These are phyloP conservation scores for Penicillium nucicola DNA, from an alignment of 495 filamentous ascomycete species.

Conservation along the genomic window DNA sequence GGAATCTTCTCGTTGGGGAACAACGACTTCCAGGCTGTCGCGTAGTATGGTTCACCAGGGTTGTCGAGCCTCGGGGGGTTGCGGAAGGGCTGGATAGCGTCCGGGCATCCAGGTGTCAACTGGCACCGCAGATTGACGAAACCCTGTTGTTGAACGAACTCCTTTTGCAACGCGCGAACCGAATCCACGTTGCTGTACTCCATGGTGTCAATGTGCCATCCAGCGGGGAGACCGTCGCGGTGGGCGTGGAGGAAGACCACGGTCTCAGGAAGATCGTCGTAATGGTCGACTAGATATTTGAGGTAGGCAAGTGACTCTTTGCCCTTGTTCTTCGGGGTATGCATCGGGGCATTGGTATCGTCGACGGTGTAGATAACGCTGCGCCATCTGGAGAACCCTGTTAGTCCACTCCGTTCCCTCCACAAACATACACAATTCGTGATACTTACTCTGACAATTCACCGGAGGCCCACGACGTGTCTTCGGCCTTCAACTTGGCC, in stretches of 20 bases:
- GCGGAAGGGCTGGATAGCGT: conserved; percentile 40
- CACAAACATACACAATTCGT: neutral
- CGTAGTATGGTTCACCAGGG: conserved; percentile 35
- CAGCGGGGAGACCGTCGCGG: conserved; percentile 35
- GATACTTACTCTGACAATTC: conserved; percentile 41
- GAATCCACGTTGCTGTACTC: conserved; percentile 44
- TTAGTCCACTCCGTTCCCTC: conserved; percentile 6
- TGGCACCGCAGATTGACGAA: conserved; percentile 44
- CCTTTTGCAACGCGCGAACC: conserved; percentile 34
- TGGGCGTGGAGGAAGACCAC: conserved; percentile 46
- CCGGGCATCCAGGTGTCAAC: conserved; percentile 38
- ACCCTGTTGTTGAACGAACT: conserved; percentile 34
- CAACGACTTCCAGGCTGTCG: conserved; percentile 41
- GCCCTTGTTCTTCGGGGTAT: conserved; percentile 46
- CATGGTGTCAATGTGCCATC: conserved; percentile 47
- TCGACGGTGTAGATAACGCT: conserved; percentile 46
- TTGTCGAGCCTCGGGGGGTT: conserved; percentile 52
- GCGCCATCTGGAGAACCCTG: conserved; percentile 33
- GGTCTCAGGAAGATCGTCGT: conserved; percentile 37
- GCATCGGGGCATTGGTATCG: conserved; percentile 30
- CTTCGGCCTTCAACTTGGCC: conserved; percentile 34
- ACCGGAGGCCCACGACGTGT: conserved; percentile 38
- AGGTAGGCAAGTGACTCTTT: conserved; percentile 48
- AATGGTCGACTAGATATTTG: conserved; percentile 47
- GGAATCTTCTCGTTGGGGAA: conserved; percentile 45